Evolutionary conservation across 352 stramenopile genomes (phyloP), one percentile per base, ranked within the genome.

Genomic region (Pythium periplocum): DNA sequence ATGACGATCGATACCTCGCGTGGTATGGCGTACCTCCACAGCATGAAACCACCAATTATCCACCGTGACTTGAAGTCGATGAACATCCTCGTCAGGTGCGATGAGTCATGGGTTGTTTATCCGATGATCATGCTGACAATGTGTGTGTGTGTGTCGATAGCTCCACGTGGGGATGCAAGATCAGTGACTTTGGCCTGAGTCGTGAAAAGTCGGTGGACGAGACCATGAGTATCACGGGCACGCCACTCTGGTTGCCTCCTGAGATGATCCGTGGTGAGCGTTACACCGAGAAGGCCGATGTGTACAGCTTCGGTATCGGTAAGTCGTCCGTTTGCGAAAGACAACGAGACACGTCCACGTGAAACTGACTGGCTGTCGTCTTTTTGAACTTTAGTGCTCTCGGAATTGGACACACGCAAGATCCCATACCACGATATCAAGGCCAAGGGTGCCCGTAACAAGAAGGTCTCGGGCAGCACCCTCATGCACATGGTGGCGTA

Each of bases 21-120:
- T 51, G 96, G 94, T 51, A 98, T 99, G 75, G 84, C 95, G 57
- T 99, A 99, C 69, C 73, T 99, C 50, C 97, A 99, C 81, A 95
- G 83, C 45, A 97, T 98, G 77, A 93, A 98, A 62, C 96, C 96
- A 26, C 92, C 93, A 7, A 98, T 99, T 68, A 98, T 99, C 64
- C 97, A 99, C 78, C 92, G 97, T 26, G 96, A 99, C 75, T 78
- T 99, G 52, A 99, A 99, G 70, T 91, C 75, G 53, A 93, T 94
- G 79, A 93, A 96, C 67, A 93, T 93, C 39, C 78, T 95, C 56
- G 83, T 93, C 61, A 90, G 70, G 75, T 83, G 73, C 34, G 47
- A n/a, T 6, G 26, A 10, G 2, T 9, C 11, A 48, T 42, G 3
- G 53, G 17, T 44, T 26, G 17, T 26, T 26, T 26, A 26, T 26